Percentiles rank a stretch among this genome's conserved stretches.
Evolutionary conservation across 2,329 filamentous ascomycete species (phyloP).

Genomic region (Nemania bipapillata): DNA sequence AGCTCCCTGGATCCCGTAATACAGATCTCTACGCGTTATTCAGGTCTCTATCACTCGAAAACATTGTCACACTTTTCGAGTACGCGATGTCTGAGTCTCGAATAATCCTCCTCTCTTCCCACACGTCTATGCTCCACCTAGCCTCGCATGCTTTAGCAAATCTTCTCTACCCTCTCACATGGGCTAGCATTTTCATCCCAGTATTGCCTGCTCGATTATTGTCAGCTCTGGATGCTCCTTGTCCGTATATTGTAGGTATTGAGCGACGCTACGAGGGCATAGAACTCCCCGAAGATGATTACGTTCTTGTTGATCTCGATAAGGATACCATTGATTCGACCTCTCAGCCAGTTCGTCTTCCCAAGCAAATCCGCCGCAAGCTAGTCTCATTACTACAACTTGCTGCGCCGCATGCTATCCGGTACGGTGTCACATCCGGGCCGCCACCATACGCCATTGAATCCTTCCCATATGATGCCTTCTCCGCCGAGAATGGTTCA

Average conservation of each 20-base stretch:
- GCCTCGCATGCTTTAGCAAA: conserved; percentile 87
- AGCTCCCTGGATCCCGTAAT: conserved; percentile 89
- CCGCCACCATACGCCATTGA: conserved; percentile 93
- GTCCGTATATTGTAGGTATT: conserved; percentile 96
- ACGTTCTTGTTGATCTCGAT: conserved; percentile 93
- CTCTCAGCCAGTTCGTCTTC: conserved; percentile 78
- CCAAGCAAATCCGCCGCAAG: conserved; percentile 89
- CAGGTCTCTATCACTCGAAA: conserved; percentile 86
- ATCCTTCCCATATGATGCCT: conserved; percentile 88
- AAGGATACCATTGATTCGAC: conserved; percentile 90
- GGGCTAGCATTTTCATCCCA: conserved; percentile 94
- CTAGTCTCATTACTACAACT: conserved; percentile 86
- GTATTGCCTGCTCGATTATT: conserved; percentile 87
- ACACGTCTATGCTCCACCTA: conserved; percentile 94
- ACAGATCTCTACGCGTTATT: conserved; percentile 95
- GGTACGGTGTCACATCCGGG: conserved; percentile 85
- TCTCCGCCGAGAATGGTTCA: conserved; percentile 84
- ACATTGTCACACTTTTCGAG: conserved; percentile 92
- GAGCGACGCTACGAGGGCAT: conserved; percentile 89
- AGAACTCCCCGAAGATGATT: conserved; percentile 92
- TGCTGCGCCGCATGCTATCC: conserved; percentile 87
- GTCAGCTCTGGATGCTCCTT: conserved; percentile 91
- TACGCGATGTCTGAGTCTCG: conserved; percentile 92
- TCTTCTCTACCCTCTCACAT: conserved; percentile 88
- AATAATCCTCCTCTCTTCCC: conserved; percentile 94